A percentile compares a stretch with the other conserved stretches of the same genome.
Conservation (phyloP, 768 basidiomycete genomes). For the Xerocomus potaroensis region DNA sequence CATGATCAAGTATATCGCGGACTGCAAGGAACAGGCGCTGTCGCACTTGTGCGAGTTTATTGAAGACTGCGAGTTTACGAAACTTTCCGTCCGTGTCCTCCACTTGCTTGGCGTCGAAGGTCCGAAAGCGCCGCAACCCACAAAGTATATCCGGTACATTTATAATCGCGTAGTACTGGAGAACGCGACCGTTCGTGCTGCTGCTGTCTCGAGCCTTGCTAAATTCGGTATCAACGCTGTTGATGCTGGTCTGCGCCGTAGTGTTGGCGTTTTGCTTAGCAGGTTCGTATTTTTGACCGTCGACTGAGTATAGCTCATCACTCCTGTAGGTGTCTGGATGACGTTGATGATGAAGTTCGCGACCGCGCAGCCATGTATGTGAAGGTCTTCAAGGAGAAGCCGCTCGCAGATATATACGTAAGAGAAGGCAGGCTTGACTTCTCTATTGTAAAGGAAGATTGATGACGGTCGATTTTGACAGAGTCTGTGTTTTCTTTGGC, state of each 20-base stretch:
- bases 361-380: constrained; percentile 97
- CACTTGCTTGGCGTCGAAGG: constrained; percentile 95
- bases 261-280: constrained; percentile 81
- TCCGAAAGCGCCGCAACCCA: constrained; percentile 92
- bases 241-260: constrained; percentile 75
- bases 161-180: constrained; percentile 99
- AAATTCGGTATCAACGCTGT: constrained; percentile 93
- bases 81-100: constrained; percentile 94
- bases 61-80: constrained; percentile 99
- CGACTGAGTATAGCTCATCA: constrained; percentile 1
- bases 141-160: constrained; percentile 98
- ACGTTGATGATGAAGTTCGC: constrained; percentile 98
- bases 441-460: background rate
- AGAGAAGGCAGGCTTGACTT: constrained; percentile 71
- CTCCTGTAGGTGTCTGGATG: constrained; percentile 73
- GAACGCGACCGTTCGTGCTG: constrained; percentile 95
- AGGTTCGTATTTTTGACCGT: constrained; percentile 45
- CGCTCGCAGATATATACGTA: constrained; percentile 80
- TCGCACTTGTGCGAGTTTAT: constrained; percentile 99
- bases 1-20: constrained; percentile 97
- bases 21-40: constrained; percentile 95
- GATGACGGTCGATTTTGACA: constrained; percentile 29
- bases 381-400: constrained; percentile 72
- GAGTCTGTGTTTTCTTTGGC: constrained; percentile 93
- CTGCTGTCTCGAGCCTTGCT: constrained; percentile 90